Evolutionary conservation across 768 basidiomycete genomes (phyloP), one percentile per base, ranked within the genome.

Genomic region (Leucocoprinus leucothites): DNA sequence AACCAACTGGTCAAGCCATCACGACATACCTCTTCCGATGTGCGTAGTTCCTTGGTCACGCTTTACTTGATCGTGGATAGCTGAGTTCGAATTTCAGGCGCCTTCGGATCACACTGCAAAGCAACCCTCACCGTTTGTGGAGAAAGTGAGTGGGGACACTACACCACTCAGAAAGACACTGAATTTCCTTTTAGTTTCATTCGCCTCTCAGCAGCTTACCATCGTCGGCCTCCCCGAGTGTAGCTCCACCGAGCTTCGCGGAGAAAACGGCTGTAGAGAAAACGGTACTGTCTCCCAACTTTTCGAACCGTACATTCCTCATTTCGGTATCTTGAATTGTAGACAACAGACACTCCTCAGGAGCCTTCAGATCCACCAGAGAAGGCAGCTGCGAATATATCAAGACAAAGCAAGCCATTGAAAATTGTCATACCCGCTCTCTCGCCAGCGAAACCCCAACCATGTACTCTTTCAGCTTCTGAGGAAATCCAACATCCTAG

Each of bases 191-290:
- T 9, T 41, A 55, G 53, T 48, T 46, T 9, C 40, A 48, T 28
- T 48, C 53, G 3, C 45, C 53, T 9, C n/a, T 55, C 22, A 55
- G 25, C 11, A 48, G 34, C 24, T 7, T 47, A 31, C n/a, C 46
- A 14, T 21, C 36, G 0, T 55, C 53, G 16, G 53, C 19, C 18
- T 48, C 46, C 7, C 26, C 46, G 7, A 22, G 53, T 31, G 31
- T 5, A 31, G 31, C 31, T 5, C 31, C 31, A 31, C 5, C 31
- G 11, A 31, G 31, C 11, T 11, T 5, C 11, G 31, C 11, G 5
- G 31, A 31, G 31, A 31, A 5, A 11, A 31, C 5, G 31, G 11
- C 31, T 31, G 11, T 11, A 11, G 31, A 31, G 11, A 31, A 5
- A 11, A 31, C 31, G 31, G 31, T 31, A 31, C 11, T 5, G 31